These are phyloP conservation scores for Ocimum tenuiflorum DNA, from an alignment of 257 asterid genomes.

Conservation along the genomic window DNA sequence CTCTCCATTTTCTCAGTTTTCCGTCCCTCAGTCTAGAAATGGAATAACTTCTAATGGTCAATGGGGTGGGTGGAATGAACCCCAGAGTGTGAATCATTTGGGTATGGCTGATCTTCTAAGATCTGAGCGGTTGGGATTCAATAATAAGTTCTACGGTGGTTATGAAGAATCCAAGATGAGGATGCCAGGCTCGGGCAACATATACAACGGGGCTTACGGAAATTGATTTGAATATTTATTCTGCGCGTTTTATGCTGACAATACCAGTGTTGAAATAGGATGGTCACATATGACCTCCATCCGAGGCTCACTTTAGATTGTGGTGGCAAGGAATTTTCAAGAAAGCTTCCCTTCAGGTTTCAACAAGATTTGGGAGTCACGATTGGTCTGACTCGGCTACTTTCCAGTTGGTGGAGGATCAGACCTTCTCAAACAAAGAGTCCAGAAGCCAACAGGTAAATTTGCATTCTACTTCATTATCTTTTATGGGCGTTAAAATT, in stretches of 20 bases:
- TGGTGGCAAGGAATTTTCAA: slow-evolving; percentile 13
- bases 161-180: slow-evolving; percentile 70
- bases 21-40: slow-evolving; percentile 53
- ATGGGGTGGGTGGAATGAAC: slow-evolving; percentile 79
- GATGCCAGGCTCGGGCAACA: slow-evolving; percentile 61
- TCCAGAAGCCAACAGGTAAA: slow-evolving; percentile 50
- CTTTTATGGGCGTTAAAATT: not conserved
- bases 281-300: slow-evolving; percentile 17
- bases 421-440: slow-evolving; percentile 48
- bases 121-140: slow-evolving; percentile 55
- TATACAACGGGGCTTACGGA: slow-evolving; percentile 66
- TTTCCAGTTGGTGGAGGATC: slow-evolving; percentile 63
- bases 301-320: not conserved
- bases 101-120: slow-evolving; percentile 67
- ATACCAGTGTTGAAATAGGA: slow-evolving; percentile 22
- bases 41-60: slow-evolving; percentile 65
- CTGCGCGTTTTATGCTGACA: slow-evolving; percentile 10
- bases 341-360: slow-evolving; percentile 3
- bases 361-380: slow-evolving; percentile 8
- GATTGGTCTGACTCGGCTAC: slow-evolving; percentile 32
- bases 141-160: slow-evolving; percentile 49
- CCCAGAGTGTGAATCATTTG: slow-evolving; percentile 51
- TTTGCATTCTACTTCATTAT: not conserved
- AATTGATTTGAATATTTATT: slow-evolving; percentile 34
- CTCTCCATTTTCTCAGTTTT: slow-evolving; percentile 56